Base-by-base conservation (phyloP, 805 yeast genomes). In the Kazachstania psychrophila region DNA sequence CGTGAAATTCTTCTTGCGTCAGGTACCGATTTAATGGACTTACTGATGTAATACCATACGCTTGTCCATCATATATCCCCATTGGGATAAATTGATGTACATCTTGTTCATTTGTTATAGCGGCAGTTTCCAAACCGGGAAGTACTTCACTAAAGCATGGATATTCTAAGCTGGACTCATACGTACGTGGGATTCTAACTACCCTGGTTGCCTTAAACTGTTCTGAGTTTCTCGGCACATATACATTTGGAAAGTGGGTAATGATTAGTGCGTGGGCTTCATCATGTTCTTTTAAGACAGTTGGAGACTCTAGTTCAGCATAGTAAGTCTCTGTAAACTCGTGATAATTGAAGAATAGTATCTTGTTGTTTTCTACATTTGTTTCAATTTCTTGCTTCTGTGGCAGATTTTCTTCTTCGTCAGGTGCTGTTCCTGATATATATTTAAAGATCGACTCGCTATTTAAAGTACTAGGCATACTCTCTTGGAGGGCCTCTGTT, bases 61-160 rank as follows among this genome's bases (percentile, higher is more conserved):
- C 43, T 28, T 69, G 67, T 2, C 61, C 68, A 23, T 66, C 64
- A 38, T 54, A 55, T 9, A 42, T 33, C 0, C 77, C 77, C 7
- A 44, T 48, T 0, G 70, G 63, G 0, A 44, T 48, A 46, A 69
- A 73, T 3, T 11, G 16, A 7, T 27, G 14, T 4, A 23, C 33
- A 14, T 40, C 44, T 1, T 17, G 31, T 9, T 40, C 46, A n/a
- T 40, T 45, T 3, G 38, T 47, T n/a, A 73, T 52, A 0, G 83
- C 83, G 2, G 79, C 85, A 2, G 77, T 73, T 47, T 80, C 87
- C 2, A 31, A 43, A 0, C 88, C 88, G 0, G 87, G 87, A 0
- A 68, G 44, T 7, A 42, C 52, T 0, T 54, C 52, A 7, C 81
- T 75, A 51, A 79, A 80, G 44, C 66, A 72, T 2, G 87, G 86